Percentiles rank a stretch among this genome's conserved stretches.
phyloP scores from a whole-genome alignment of 495 filamentous ascomycete genomes.

The Rusavskia elegans region DNA sequence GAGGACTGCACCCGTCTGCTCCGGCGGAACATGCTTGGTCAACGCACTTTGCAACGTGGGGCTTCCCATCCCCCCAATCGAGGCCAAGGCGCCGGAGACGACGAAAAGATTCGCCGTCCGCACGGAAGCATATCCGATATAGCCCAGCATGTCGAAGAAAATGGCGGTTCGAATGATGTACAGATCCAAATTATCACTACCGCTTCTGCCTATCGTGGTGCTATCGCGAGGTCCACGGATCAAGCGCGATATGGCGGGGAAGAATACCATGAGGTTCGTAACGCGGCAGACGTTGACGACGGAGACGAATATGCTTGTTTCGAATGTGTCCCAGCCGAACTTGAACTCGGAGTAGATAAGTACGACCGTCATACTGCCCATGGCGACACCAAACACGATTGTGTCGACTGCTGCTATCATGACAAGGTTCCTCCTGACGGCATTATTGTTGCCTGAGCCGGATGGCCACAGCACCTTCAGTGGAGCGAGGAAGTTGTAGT shows the following conservation, averaged over 20 bases:
- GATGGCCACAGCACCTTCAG: conserved; percentile 66
- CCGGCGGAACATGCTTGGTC: conserved; percentile 78
- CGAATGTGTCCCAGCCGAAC: conserved; percentile 68
- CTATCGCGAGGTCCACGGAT: conserved; percentile 37
- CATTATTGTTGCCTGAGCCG: conserved; percentile 39
- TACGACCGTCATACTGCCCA: conserved; percentile 63
- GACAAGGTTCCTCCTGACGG: conserved; percentile 61
- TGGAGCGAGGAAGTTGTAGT: conserved; percentile 51
- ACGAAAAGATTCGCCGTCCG: conserved; percentile 39
- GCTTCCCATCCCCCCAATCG: conserved; percentile 68
- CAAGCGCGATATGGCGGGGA: conserved; percentile 55
- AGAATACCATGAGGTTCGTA: conserved; percentile 50
- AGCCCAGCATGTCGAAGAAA: conserved; percentile 62
- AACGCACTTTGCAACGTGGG: conserved; percentile 69
- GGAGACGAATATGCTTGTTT: conserved; percentile 64
- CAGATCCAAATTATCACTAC: conserved; percentile 69
- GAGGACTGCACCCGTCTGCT: conserved; percentile 67
- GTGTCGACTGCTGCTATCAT: conserved; percentile 67
- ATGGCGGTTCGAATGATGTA: conserved; percentile 59
- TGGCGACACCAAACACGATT: conserved; percentile 60
- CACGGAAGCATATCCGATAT: conserved; percentile 53
- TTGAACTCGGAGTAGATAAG: conserved; percentile 63
- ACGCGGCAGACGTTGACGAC: conserved; percentile 62
- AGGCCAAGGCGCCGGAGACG: conserved; percentile 49
- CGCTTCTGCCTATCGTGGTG: conserved; percentile 32